A percentile compares a stretch with the other conserved stretches of the same genome.
Evolutionary conservation across 768 basidiomycete species (phyloP).

Genomic region (Mycena belliarum): DNA sequence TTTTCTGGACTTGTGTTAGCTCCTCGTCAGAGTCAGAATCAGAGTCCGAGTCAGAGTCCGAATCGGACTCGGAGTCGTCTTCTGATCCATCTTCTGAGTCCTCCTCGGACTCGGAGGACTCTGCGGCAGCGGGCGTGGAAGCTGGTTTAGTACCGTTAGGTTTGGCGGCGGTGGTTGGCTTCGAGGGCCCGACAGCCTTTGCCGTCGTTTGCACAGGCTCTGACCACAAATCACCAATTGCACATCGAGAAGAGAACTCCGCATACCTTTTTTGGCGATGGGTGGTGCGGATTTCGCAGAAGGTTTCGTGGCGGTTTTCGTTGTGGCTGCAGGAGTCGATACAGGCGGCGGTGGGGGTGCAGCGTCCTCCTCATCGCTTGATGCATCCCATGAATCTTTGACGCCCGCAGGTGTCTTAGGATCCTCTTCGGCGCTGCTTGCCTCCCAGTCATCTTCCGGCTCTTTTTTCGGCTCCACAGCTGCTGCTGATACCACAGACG

Average conservation of each 20-base stretch:
- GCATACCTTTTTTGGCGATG: slow-evolving; percentile 11
- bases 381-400: slow-evolving; percentile 54
- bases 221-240: not conserved
- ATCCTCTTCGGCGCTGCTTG: slow-evolving; percentile 51
- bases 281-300: slow-evolving; percentile 30
- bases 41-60: slow-evolving; percentile 50
- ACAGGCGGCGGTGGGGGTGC: slow-evolving; percentile 21
- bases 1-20: slow-evolving; percentile 64
- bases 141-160: slow-evolving; percentile 13
- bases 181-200: slow-evolving; percentile 24
- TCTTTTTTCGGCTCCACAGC: slow-evolving; percentile 31
- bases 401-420: slow-evolving; percentile 24
- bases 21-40: slow-evolving; percentile 60
- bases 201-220: slow-evolving; percentile 7
- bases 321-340: slow-evolving; percentile 25
- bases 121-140: slow-evolving; percentile 21
- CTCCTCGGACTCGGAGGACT: slow-evolving; percentile 36
- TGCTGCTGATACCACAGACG: slow-evolving; percentile 30
- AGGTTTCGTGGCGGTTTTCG: slow-evolving; percentile 26
- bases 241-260: not conserved
- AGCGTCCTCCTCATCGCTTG: slow-evolving; percentile 45
- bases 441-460: slow-evolving; percentile 70
- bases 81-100: slow-evolving; percentile 46
- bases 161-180: slow-evolving; percentile 13
- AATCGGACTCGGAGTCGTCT: slow-evolving; percentile 51